A percentile compares a stretch with the other conserved stretches of the same genome.
Evolutionary conservation across 2,329 filamentous ascomycete species (phyloP).

Genomic region (Aureobasidium sp.): DNA sequence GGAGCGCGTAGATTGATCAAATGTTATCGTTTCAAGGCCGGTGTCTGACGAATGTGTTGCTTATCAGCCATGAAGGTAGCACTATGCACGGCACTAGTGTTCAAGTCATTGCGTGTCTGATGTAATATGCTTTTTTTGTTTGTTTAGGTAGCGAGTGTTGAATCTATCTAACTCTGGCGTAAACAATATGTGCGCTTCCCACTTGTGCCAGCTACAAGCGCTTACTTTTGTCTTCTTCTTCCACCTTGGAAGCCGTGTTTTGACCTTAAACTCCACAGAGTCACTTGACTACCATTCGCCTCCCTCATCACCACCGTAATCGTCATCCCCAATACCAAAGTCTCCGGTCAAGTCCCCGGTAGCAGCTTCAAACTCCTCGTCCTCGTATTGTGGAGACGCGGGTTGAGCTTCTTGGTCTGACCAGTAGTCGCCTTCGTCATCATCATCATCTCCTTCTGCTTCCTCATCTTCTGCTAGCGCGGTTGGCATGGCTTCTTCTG

Average conservation of each 20-base stretch:
- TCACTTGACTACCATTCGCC: not conserved
- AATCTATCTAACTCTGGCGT: not conserved
- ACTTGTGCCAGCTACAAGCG: not conserved
- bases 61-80: too few relatives aligned
- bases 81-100: too few relatives aligned
- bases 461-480: constrained; percentile 16
- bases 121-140: not conserved
- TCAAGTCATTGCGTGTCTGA: not conserved
- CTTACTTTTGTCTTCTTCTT: not conserved
- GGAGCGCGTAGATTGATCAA: too few relatives aligned
- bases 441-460: constrained; percentile 20
- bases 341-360: not conserved
- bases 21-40: too few relatives aligned
- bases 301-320: constrained; percentile 11
- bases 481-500: not conserved
- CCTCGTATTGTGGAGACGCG: not conserved
- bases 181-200: not conserved
- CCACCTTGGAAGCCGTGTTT: not conserved
- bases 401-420: not conserved
- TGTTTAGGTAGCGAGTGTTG: not conserved
- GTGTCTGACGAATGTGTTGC: too few relatives aligned
- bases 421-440: constrained; percentile 18
- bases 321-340: constrained; percentile 18
- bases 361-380: constrained; percentile 5
- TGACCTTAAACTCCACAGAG: not conserved